Evolutionary conservation across 1,284 basidiomycete genomes (phyloP).

Genomic region (Puccinia sorghi): DNA sequence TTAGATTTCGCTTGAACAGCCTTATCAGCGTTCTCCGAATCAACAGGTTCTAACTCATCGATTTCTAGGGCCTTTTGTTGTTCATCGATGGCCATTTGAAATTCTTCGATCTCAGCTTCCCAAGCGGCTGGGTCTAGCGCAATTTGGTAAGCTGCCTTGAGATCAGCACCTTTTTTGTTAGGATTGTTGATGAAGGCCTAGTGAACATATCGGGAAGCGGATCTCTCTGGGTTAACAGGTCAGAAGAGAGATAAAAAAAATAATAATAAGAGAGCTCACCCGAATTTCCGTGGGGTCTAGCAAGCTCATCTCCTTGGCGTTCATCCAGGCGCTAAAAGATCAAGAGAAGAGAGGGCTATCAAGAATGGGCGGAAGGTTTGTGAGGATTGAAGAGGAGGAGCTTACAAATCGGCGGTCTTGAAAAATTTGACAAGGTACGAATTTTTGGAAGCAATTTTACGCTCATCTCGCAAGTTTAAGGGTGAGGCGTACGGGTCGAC

Average conservation of each 20-base stretch:
- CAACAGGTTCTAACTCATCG: conserved; percentile 44
- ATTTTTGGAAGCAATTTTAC: conserved; percentile 45
- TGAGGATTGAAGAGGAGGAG: background rate
- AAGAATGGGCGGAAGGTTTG: background rate
- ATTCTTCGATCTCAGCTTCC: conserved; percentile 51
- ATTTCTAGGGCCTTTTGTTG: conserved; percentile 40
- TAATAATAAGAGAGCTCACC: too few relatives aligned
- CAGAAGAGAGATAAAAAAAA: background rate
- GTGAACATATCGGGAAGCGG: background rate
- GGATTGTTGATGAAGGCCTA: conserved; percentile 52
- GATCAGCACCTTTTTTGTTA: conserved; percentile 51
- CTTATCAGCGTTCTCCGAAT: conserved; percentile 8
- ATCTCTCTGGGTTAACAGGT: too few relatives aligned
- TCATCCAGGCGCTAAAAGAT: conserved; percentile 48
- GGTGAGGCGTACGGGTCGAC: conserved; percentile 47
- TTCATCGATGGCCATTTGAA: background rate
- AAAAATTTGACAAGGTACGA: conserved; percentile 49
- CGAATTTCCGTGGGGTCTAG: conserved; percentile 34
- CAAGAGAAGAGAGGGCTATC: background rate
- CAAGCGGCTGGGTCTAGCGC: conserved; percentile 50
- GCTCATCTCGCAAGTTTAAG: conserved; percentile 40
- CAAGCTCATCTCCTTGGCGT: conserved; percentile 47
- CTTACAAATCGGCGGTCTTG: conserved; percentile 46
- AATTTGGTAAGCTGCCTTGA: conserved; percentile 51
- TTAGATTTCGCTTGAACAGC: conserved; percentile 13